A percentile compares a stretch with the other conserved stretches of the same genome.
These are phyloP conservation scores for Aschersonia sp. DNA, from an alignment of 2,329 filamentous ascomycete genomes.

Conservation along the genomic window DNA sequence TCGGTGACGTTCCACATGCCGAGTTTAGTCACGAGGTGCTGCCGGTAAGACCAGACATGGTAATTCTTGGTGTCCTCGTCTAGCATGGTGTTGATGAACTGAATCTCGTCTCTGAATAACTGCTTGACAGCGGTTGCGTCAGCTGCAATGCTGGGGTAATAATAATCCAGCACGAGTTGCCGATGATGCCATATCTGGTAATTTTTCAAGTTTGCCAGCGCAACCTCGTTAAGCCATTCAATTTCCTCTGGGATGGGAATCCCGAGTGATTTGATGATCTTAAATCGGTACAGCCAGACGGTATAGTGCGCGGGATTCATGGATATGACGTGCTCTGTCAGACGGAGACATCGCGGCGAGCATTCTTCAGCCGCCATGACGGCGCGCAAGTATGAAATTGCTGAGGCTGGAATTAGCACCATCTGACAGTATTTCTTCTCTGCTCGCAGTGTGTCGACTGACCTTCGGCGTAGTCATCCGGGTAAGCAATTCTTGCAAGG, in stretches of 20 bases:
- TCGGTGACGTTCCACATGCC: conserved; percentile 59
- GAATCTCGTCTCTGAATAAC: conserved; percentile 51
- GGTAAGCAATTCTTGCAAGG: conserved; percentile 85
- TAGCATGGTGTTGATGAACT: conserved; percentile 71
- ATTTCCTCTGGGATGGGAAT: conserved; percentile 58
- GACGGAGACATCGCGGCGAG: conserved; percentile 58
- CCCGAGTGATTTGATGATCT: conserved; percentile 54
- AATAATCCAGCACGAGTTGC: conserved; percentile 47
- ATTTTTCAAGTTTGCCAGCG: conserved; percentile 80
- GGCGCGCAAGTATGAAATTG: conserved; percentile 83
- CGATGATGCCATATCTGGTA: conserved; percentile 92
- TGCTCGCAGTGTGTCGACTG: conserved; percentile 9
- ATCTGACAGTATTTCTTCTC: background rate
- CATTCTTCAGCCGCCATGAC: conserved; percentile 83
- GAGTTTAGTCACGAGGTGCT: conserved; percentile 50
- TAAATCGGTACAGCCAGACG: conserved; percentile 90
- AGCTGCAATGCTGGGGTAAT: conserved; percentile 43
- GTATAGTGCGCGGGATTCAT: conserved; percentile 98
- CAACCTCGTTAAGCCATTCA: conserved; percentile 72
- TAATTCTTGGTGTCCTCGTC: conserved; percentile 89
- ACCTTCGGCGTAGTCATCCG: conserved; percentile 75
- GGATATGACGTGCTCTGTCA: conserved; percentile 80
- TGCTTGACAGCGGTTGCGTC: conserved; percentile 38
- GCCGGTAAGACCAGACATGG: conserved; percentile 93
- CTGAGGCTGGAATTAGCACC: conserved; percentile 24